phyloP scores from a whole-genome alignment of 257 asterid genomes.

The Misopates orontium region DNA sequence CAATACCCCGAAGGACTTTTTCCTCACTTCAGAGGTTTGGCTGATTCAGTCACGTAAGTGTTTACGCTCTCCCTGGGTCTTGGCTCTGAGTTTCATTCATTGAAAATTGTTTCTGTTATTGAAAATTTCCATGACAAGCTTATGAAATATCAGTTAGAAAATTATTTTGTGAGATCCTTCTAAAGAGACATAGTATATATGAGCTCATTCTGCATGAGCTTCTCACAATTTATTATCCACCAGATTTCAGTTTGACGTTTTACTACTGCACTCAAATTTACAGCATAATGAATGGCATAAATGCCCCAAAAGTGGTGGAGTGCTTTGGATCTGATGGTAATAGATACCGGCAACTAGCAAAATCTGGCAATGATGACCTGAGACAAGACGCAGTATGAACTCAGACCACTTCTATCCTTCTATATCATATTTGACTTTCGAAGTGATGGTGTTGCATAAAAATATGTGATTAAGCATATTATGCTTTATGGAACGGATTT shows the following conservation, averaged over 20 bases:
- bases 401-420: conserved; percentile 28
- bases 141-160: neutral
- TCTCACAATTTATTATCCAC: conserved; percentile 21
- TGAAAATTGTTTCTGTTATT: conserved; percentile 6
- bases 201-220: conserved; percentile 28
- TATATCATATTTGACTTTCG: conserved; percentile 17
- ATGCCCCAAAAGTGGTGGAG: conserved; percentile 98
- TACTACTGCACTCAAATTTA: conserved; percentile 28
- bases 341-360: conserved; percentile 90
- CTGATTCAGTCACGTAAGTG: conserved; percentile 89
- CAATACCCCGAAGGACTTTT: conserved; percentile 81
- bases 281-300: conserved; percentile 96
- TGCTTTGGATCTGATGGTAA: conserved; percentile 94
- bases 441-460: conserved; percentile 6
- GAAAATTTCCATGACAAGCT: neutral
- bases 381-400: conserved; percentile 96
- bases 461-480: conserved; percentile 9
- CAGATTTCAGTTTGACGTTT: conserved; percentile 26
- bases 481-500: conserved; percentile 15
- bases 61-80: conserved; percentile 21
- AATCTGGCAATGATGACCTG: conserved; percentile 98
- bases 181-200: too few relatives aligned
- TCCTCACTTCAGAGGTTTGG: conserved; percentile 90
- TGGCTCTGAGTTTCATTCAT: neutral
- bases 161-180: neutral